Evolutionary conservation across 306 rosid species (phyloP).

Genomic region (Lupinus albus): DNA sequence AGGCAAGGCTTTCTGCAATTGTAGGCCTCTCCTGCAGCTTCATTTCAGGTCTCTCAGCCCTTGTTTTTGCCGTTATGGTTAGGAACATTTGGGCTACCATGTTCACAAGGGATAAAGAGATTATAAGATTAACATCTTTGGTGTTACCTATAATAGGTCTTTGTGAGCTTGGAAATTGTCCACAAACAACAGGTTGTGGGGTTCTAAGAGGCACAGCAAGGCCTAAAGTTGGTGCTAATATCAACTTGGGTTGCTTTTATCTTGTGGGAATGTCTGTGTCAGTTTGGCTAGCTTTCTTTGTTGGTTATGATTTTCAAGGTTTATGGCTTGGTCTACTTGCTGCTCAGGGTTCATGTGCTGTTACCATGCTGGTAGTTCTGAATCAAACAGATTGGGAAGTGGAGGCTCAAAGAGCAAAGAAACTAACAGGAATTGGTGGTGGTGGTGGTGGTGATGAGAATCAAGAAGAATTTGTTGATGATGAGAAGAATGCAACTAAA

Average conservation of each 20-base stretch:
- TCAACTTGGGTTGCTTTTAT: slow-evolving; percentile 85
- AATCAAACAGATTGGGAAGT: slow-evolving; percentile 69
- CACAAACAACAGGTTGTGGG: slow-evolving; percentile 96
- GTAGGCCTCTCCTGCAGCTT: slow-evolving; percentile 75
- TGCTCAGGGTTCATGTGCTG: slow-evolving; percentile 82
- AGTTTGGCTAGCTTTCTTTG: slow-evolving; percentile 56
- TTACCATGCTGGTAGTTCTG: slow-evolving; percentile 79
- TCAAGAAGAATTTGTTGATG: slow-evolving; percentile 33
- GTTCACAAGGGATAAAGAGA: slow-evolving; percentile 73
- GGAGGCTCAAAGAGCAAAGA: slow-evolving; percentile 69
- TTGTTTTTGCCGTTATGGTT: slow-evolving; percentile 60
- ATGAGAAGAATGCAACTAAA: slow-evolving; percentile 41
- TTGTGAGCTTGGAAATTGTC: slow-evolving; percentile 91
- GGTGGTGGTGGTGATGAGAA: slow-evolving; percentile 33
- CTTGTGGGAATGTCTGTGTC: slow-evolving; percentile 92
- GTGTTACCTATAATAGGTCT: slow-evolving; percentile 89
- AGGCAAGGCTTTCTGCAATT: slow-evolving; percentile 70
- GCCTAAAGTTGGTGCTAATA: slow-evolving; percentile 81
- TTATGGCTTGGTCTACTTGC: slow-evolving; percentile 90
- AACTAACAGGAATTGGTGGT: slow-evolving; percentile 48
- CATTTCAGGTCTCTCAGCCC: slow-evolving; percentile 60
- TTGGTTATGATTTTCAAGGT: slow-evolving; percentile 78
- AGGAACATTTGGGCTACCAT: slow-evolving; percentile 79
- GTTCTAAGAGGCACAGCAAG: slow-evolving; percentile 89
- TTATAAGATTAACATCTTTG: slow-evolving; percentile 60